Conservation (phyloP, 495 filamentous ascomycete species). For the Tuber aestivum region DNA sequence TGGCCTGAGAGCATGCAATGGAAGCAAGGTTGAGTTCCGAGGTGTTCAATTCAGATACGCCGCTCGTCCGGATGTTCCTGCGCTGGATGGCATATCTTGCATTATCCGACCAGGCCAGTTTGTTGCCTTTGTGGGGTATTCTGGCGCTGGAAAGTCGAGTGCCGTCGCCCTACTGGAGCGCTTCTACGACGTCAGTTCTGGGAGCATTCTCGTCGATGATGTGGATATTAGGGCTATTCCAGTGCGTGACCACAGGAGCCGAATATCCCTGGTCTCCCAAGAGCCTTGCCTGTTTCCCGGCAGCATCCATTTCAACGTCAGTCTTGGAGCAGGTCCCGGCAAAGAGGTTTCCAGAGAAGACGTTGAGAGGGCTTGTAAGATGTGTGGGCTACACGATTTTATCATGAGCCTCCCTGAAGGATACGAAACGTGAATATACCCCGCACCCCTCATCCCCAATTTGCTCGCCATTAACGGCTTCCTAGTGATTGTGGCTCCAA, state of each 20-base stretch:
- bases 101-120: conserved; percentile 48
- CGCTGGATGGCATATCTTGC: conserved; percentile 47
- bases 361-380: conserved; percentile 47
- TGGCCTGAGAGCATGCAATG: conserved; percentile 37
- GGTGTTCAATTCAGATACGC: conserved; percentile 51
- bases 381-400: conserved; percentile 43
- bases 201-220: conserved; percentile 50
- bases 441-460: conserved; percentile 16
- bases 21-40: conserved; percentile 45
- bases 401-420: conserved; percentile 46
- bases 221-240: conserved; percentile 46
- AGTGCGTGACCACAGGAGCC: conserved; percentile 45
- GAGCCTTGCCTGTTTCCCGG: conserved; percentile 52
- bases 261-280: conserved; percentile 49
- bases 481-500: conserved; percentile 52
- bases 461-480: conserved; percentile 42
- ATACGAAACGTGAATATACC: conserved; percentile 42
- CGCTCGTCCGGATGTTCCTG: conserved; percentile 44
- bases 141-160: conserved; percentile 56
- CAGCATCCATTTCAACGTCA: conserved; percentile 49
- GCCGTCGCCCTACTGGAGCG: conserved; percentile 49
- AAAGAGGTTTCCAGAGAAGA: conserved; percentile 41
- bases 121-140: conserved; percentile 56
- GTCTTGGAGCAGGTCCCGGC: conserved; percentile 44
- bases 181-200: conserved; percentile 49